phyloP scores from a whole-genome alignment of 2,329 filamentous ascomycete species.

The Dryadomyces sulphureus region DNA sequence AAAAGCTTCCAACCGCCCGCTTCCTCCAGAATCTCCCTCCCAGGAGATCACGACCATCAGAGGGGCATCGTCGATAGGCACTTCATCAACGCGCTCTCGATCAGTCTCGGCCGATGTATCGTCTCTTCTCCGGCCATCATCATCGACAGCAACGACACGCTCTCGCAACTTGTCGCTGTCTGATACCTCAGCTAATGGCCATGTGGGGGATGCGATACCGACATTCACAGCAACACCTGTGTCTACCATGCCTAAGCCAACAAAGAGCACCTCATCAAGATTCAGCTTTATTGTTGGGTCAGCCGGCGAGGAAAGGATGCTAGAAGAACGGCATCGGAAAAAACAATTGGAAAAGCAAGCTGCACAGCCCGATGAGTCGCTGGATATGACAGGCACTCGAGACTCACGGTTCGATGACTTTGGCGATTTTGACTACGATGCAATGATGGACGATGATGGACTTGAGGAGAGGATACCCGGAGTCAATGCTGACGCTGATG shows the following conservation, averaged over 20 bases:
- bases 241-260: constrained; percentile 43
- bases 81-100: constrained; percentile 20
- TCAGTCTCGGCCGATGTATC: constrained; percentile 15
- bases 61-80: constrained; percentile 14
- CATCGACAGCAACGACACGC: constrained; percentile 23
- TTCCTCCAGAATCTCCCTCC: constrained; percentile 23
- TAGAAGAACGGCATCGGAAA: constrained; percentile 60
- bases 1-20: constrained; percentile 10
- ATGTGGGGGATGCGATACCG: constrained; percentile 7
- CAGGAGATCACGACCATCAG: constrained; percentile 13
- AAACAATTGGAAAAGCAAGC: constrained; percentile 47
- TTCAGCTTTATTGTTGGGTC: constrained; percentile 70
- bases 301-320: constrained; percentile 49
- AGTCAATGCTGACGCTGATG: constrained; percentile 24
- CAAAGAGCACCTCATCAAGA: constrained; percentile 64
- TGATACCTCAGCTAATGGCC: constrained; percentile 28
- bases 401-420: constrained; percentile 47
- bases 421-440: constrained; percentile 49
- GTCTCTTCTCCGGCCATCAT: constrained; percentile 13
- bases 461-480: constrained; percentile 54
- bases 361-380: constrained; percentile 18
- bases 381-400: constrained; percentile 14
- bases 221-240: constrained; percentile 5
- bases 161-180: constrained; percentile 40
- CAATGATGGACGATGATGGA: constrained; percentile 50